Conservation (phyloP, 495 filamentous ascomycete genomes). For the Podospora pseudocomata region DNA sequence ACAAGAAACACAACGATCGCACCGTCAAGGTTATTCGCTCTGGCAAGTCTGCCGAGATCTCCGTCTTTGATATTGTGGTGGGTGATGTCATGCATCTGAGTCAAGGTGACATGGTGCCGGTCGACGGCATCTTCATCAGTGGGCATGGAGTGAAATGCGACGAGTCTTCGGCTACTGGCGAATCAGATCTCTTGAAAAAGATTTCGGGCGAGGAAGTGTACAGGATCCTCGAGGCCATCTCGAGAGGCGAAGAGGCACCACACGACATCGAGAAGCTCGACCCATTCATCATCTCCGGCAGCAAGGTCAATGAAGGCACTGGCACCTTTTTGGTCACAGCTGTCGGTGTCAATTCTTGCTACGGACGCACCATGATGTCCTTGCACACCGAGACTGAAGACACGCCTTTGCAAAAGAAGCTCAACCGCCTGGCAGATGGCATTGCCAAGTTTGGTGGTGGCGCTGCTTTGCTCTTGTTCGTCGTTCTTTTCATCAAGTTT, state of each 20-base stretch:
- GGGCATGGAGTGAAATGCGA: constrained; percentile 77
- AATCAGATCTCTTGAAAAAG: constrained; percentile 78
- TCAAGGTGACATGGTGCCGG: constrained; percentile 69
- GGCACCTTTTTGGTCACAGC: constrained; percentile 84
- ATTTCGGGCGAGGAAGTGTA: constrained; percentile 71
- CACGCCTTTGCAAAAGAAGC: constrained; percentile 86
- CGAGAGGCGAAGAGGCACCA: constrained; percentile 34
- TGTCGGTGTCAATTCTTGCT: constrained; percentile 78
- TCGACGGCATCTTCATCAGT: constrained; percentile 68
- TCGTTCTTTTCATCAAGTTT: constrained; percentile 90
- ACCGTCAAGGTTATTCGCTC: constrained; percentile 76
- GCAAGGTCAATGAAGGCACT: constrained; percentile 86
- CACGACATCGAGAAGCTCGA: constrained; percentile 74
- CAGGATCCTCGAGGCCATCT: constrained; percentile 61
- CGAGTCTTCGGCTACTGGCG: constrained; percentile 79
- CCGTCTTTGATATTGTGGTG: constrained; percentile 67
- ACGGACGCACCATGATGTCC: constrained; percentile 92
- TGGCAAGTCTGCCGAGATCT: constrained; percentile 67
- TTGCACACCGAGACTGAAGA: constrained; percentile 84
- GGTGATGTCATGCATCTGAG: constrained; percentile 72
- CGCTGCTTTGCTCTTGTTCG: constrained; percentile 77
- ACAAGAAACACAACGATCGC: constrained; percentile 75
- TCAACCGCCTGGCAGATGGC: constrained; percentile 81
- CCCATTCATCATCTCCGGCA: constrained; percentile 90
- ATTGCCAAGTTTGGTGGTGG: constrained; percentile 88